Percentiles rank a stretch among this genome's conserved stretches.
These are phyloP conservation scores for Peronospora tabacina DNA, from an alignment of 352 stramenopile species.

Conservation along the genomic window DNA sequence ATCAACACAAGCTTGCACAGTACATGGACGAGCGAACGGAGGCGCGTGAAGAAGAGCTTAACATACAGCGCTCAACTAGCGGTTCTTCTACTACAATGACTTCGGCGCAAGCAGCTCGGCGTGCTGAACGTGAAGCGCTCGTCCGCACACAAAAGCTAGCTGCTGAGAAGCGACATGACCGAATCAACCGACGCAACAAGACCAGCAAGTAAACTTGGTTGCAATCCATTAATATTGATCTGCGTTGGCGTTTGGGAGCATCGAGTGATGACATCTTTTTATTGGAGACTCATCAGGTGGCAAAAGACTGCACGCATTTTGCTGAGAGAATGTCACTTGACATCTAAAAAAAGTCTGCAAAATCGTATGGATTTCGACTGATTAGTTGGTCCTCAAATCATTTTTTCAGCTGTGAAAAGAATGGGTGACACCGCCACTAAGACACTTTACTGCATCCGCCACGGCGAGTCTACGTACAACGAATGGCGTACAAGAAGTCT, in stretches of 20 bases:
- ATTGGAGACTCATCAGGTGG: too few relatives aligned
- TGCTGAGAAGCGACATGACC: constrained; percentile 71
- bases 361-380: too few relatives aligned
- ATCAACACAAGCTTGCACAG: constrained; percentile 67
- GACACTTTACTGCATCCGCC: constrained; percentile 81
- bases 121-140: constrained; percentile 56
- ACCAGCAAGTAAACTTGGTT: constrained; percentile 22
- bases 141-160: constrained; percentile 53
- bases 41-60: constrained; percentile 64
- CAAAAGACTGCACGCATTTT: too few relatives aligned
- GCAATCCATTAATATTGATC: background rate
- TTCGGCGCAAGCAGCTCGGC: constrained; percentile 41
- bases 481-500: constrained; percentile 77
- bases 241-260: too few relatives aligned
- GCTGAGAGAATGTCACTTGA: too few relatives aligned
- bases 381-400: background rate
- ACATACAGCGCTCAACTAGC: constrained; percentile 40
- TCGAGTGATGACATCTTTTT: too few relatives aligned
- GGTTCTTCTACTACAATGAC: constrained; percentile 21
- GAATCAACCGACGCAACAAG: constrained; percentile 67
- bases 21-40: constrained; percentile 65
- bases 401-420: background rate
- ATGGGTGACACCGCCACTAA: constrained; percentile 30
- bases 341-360: too few relatives aligned
- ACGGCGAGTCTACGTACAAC: constrained; percentile 85